Evolutionary conservation across 202 grass and related monocot species (phyloP).

Genomic region (Eragrostis tef): DNA sequence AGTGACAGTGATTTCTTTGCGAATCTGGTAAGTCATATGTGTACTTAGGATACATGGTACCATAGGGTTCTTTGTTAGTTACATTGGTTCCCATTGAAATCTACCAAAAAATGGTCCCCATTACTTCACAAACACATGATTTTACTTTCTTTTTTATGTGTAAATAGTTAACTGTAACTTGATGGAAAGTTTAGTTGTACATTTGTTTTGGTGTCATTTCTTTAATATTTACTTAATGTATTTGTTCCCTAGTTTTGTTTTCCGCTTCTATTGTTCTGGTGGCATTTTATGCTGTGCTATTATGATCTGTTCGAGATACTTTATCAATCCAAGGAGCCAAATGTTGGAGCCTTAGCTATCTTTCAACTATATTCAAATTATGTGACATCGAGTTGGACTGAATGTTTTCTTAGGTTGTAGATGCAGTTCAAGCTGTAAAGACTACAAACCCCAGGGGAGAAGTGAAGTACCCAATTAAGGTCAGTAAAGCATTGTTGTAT

Average conservation of each 20-base stretch:
- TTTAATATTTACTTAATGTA: neutral
- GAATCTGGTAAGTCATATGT: constrained; percentile 62
- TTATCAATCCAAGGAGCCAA: neutral
- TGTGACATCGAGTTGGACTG: neutral
- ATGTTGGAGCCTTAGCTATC: constrained; percentile 22
- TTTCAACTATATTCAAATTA: neutral
- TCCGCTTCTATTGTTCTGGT: neutral
- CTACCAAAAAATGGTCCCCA: too few relatives aligned
- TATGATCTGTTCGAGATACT: neutral
- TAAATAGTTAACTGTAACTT: neutral
- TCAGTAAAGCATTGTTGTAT: constrained; percentile 28
- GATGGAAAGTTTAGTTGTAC: neutral
- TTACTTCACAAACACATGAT: neutral
- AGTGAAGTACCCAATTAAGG: constrained; percentile 93
- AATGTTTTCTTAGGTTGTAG: constrained; percentile 69
- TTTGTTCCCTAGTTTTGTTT: neutral
- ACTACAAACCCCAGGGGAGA: constrained; percentile 81
- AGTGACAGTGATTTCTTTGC: constrained; percentile 90
- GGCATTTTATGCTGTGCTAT: neutral
- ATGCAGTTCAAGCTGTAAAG: constrained; percentile 90
- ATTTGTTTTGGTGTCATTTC: neutral
- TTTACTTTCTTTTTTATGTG: neutral
- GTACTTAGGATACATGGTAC: neutral
- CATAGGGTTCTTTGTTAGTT: neutral
- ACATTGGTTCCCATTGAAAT: neutral